These are phyloP conservation scores for Cerrena zonata DNA, from an alignment of 1,284 basidiomycete genomes.

Conservation along the genomic window DNA sequence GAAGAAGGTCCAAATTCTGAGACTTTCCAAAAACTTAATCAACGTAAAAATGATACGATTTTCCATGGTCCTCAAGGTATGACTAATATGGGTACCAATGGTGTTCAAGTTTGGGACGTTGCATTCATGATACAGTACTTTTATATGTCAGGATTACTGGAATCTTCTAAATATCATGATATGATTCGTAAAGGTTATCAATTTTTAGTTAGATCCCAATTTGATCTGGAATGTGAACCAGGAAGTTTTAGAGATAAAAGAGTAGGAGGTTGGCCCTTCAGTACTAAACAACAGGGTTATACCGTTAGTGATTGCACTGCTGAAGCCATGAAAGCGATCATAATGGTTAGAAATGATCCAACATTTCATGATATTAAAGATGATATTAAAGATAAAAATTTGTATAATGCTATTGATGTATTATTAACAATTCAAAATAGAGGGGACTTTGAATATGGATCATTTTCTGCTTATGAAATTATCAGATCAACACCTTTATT, in stretches of 20 bases:
- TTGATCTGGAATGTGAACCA: conserved; percentile 74
- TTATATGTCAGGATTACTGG: conserved; percentile 85
- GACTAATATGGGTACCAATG: conserved; percentile 95
- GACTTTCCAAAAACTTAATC: too few relatives aligned
- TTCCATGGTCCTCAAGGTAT: too few relatives aligned
- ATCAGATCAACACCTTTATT: conserved; percentile 78
- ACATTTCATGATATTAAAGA: conserved; percentile 61
- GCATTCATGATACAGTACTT: conserved; percentile 91
- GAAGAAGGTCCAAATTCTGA: too few relatives aligned
- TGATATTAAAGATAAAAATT: conserved; percentile 69
- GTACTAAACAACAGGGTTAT: conserved; percentile 91
- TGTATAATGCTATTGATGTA: conserved; percentile 85
- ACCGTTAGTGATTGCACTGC: conserved; percentile 94
- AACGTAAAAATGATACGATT: too few relatives aligned
- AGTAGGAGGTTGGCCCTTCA: conserved; percentile 96
- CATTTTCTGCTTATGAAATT: conserved; percentile 91
- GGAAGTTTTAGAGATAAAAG: conserved; percentile 79
- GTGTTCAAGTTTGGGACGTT: conserved; percentile 90
- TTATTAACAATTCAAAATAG: conserved; percentile 85
- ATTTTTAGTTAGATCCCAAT: conserved; percentile 82
- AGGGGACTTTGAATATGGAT: too few relatives aligned
- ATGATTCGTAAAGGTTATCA: conserved; percentile 94
- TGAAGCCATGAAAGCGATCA: conserved; percentile 87
- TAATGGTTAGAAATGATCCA: too few relatives aligned
- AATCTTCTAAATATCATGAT: conserved; percentile 76